A percentile compares a stretch with the other conserved stretches of the same genome.
phyloP scores from a whole-genome alignment of 306 rosid genomes.

The Fragaria iinumae region DNA sequence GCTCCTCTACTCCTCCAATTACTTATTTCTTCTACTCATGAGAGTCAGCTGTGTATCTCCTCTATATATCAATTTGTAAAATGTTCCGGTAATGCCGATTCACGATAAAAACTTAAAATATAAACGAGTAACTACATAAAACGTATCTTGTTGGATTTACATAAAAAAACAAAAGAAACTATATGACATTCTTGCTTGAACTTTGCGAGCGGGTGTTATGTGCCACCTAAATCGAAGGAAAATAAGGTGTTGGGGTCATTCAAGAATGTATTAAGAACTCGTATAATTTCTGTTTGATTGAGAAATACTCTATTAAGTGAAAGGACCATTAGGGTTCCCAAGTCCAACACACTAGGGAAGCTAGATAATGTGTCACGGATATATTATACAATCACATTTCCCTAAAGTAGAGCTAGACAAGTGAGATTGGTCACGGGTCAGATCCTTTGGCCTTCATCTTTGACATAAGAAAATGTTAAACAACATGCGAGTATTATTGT shows the following conservation, averaged over 20 bases:
- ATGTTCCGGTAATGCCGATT: neutral
- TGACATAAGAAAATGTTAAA: neutral
- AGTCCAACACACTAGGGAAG: neutral
- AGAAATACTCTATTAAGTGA: no score
- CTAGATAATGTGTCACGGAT: conserved; percentile 10
- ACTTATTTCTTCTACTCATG: neutral
- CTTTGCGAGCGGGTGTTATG: neutral
- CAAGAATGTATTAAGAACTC: neutral
- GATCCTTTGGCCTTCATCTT: neutral
- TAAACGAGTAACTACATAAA: neutral
- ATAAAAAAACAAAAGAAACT: neutral
- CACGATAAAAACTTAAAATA: neutral
- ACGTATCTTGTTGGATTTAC: neutral
- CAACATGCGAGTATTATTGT: neutral
- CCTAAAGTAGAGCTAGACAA: neutral
- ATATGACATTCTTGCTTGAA: neutral
- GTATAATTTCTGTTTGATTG: neutral
- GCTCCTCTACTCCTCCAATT: neutral
- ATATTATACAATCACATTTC: neutral
- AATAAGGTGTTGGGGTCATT: neutral
- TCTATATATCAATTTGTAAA: neutral
- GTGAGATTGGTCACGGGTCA: conserved; percentile 11
- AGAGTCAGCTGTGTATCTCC: neutral
- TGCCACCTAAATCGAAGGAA: neutral
- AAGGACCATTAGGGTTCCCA: neutral